Conservation (phyloP, 176 grass and related monocot genomes). For the Chrysopogon serrulatus region DNA sequence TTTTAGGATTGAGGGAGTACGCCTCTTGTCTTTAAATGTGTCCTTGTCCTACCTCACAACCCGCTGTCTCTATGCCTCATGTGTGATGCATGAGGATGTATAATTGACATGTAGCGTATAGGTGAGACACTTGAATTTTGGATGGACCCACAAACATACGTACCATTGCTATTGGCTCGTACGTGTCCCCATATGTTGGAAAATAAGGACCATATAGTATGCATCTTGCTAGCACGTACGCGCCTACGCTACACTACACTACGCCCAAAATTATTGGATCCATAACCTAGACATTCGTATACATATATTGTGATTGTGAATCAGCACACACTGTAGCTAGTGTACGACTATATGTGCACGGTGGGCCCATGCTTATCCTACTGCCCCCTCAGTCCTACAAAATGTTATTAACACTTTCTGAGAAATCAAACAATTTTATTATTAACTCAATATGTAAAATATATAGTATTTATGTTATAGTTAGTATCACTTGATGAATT, state of each 20-base stretch:
- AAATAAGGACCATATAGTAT: not conserved
- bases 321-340: not conserved
- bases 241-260: not conserved
- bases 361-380: too few relatives aligned
- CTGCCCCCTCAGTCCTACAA: too few relatives aligned
- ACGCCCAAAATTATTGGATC: not conserved
- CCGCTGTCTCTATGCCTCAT: not conserved
- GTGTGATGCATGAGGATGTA: not conserved
- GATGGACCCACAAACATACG: not conserved
- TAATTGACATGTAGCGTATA: not conserved
- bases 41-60: not conserved
- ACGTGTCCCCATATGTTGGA: conserved; percentile 8
- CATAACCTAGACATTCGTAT: not conserved
- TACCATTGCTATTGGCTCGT: not conserved
- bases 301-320: not conserved
- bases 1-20: too few relatives aligned
- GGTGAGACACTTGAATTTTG: conserved; percentile 17
- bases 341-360: not conserved
- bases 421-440: too few relatives aligned
- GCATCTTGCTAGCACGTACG: not conserved
- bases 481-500: too few relatives aligned
- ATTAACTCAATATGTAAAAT: too few relatives aligned
- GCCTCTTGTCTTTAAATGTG: not conserved
- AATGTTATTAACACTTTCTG: too few relatives aligned
- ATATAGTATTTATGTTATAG: too few relatives aligned